Evolutionary conservation across 768 basidiomycete species (phyloP), one percentile per base, ranked within the genome.

Genomic region (Hypsizygus marmoreus): DNA sequence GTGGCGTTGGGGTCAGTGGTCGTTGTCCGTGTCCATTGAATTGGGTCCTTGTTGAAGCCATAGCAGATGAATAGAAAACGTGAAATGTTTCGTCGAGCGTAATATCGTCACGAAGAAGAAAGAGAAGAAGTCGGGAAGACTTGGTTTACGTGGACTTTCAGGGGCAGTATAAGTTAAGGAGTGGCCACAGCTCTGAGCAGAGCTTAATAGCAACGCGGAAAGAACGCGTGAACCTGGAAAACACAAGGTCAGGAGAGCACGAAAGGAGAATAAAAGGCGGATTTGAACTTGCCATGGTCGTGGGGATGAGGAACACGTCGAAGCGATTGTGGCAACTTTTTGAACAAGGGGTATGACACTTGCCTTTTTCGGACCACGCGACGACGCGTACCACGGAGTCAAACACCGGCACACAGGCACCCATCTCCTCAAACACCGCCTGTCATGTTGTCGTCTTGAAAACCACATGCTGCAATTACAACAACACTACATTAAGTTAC

Each of bases 361-460:
- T 50, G 5, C 54, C 47, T 40, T 52, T 44, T 54, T 41, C 14
- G 53, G 46, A 16, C 29, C 1, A 47, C 49, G 53, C 53, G 53
- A 54, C 53, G 53, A 47, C 48, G 49, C 53, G 48, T 50, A 47
- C 16, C 49, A 31, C 13, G 25, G 19, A 30, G 6, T 45, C 53
- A 54, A 54, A 54, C 45, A 54, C 35, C 34, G 49, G 44, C 53
- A 54, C 32, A 30, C 29, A 8, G 29, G 8, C 29, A 8, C 29
- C 9, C 29, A 30, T 8, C 9, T 6, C 16, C 31, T 31, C 17
- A 28, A 14, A 35, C 17, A 23, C 11, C 24, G 12, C 11, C 42
- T 13, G 16, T 34, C 19, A 41, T 10, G 13, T 17, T 31, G 40
- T 20, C 10, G 32, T 43, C 34, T 32, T 26, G 13, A 22, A 16